Percentiles rank a stretch among this genome's conserved stretches.
Evolutionary conservation across 345 rosid species (phyloP).

Genomic region (Eucalyptus pauciflora): DNA sequence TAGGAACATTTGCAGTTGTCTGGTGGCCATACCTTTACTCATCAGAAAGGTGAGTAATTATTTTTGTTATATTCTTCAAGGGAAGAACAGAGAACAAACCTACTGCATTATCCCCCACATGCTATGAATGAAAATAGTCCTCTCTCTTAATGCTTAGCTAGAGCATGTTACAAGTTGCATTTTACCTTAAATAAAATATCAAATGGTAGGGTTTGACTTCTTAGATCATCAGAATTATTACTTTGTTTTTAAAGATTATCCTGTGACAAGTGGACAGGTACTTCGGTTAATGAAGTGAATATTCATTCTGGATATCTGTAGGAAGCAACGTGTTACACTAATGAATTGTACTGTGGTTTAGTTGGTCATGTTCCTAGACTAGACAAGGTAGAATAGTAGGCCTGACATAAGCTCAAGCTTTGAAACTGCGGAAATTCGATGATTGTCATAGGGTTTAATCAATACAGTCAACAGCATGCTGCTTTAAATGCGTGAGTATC

Average conservation of each 20-base stretch:
- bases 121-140: neutral
- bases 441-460: neutral
- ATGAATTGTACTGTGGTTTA: neutral
- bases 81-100: neutral
- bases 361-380: neutral
- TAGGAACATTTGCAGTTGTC: slow-evolving; percentile 57
- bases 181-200: neutral
- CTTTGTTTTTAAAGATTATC: neutral
- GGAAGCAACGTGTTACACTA: neutral
- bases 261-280: neutral
- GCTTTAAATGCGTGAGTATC: neutral
- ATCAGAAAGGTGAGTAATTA: slow-evolving; percentile 41
- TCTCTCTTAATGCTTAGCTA: neutral
- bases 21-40: slow-evolving; percentile 91
- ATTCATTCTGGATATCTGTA: neutral
- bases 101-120: neutral
- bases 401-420: neutral
- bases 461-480: neutral
- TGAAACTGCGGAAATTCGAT: neutral
- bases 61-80: neutral
- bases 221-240: neutral
- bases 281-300: neutral
- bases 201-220: neutral
- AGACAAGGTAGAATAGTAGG: neutral
- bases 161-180: neutral